Conservation (phyloP, 2,329 filamentous ascomycete species). For the Cladobotryum mycophilum region DNA sequence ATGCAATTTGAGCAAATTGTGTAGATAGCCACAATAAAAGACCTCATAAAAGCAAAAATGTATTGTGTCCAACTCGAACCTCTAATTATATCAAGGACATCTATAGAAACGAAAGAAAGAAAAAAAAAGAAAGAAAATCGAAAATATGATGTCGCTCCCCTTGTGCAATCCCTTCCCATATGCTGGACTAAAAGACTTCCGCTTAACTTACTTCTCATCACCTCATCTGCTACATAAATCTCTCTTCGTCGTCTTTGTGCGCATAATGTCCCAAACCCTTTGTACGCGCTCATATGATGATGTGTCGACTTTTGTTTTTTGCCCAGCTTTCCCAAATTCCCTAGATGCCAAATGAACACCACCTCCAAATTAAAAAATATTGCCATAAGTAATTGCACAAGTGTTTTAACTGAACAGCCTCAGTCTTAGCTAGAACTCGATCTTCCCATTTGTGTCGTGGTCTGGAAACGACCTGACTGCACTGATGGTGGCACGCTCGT, state of each 20-base stretch:
- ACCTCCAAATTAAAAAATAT: not conserved
- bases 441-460: conserved; percentile 12
- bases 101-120: no score
- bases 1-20: no score
- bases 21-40: no score
- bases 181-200: not conserved
- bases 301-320: not conserved
- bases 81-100: no score
- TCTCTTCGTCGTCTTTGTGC: not conserved
- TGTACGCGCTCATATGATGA: not conserved
- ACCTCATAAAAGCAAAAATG: no score
- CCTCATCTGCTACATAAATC: not conserved
- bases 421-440: conserved; percentile 18
- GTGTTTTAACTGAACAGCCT: conserved; percentile 4
- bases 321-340: not conserved
- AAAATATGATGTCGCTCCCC: no score
- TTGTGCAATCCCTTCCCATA: no score
- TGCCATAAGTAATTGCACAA: not conserved
- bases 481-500: conserved; percentile 19
- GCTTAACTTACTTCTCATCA: not conserved
- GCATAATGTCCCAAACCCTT: not conserved
- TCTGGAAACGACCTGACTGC: conserved; percentile 13
- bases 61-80: no score
- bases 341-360: not conserved
- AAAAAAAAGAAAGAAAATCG: no score